Base-by-base conservation (phyloP, 441 rosid species). In the Pelargonium fulgidum region DNA sequence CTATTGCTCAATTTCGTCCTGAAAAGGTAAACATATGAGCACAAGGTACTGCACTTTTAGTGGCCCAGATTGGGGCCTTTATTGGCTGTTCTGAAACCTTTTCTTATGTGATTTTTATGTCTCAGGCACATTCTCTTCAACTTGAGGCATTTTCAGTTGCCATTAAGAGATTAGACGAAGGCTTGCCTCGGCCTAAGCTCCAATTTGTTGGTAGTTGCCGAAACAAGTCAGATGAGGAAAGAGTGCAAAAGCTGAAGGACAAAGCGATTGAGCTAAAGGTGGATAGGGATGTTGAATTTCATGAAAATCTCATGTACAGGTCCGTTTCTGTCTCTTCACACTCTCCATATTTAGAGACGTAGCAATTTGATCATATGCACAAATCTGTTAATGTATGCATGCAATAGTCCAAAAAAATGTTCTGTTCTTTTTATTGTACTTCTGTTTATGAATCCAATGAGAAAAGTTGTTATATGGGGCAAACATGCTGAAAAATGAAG, bases 201-300 rank as follows among this genome's bases (percentile, higher is more conserved):
- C 97, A 91, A 66, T 88, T 93, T 70, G 93, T 91, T 73, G 98
- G 98, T 59, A 91, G 98, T 77, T 93, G 97, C 74, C 87, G 97
- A 72, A 89, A 93, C 75, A 70, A 80, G 66, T 78, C 87, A 41
- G 97, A 93, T 61, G 96, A 91, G 78, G 89, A 86, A 58, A 91
- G 98, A 62, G 77, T 93, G 39, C 85, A 87, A 78, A 83, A 82
- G 14, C 73, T 91, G 81, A 84, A 86, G 81, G 88, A 87, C 67
- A 85, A 81, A 81, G 93, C 97, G 11, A 76, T 79, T 61, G 85
- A 91, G 72, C 81, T 91, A 67, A 84, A 83, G 69, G 81, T 93
- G 19, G 83, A 82, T 3, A 75, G 79, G 16, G 78, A 86, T 73
- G 96, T 93, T 41, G 88, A 93, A 72, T 88, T 88, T 81, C 78